A percentile compares a stretch with the other conserved stretches of the same genome.
Evolutionary conservation across 2,329 filamentous ascomycete genomes (phyloP).

Genomic region (Juglanconis juglandina): DNA sequence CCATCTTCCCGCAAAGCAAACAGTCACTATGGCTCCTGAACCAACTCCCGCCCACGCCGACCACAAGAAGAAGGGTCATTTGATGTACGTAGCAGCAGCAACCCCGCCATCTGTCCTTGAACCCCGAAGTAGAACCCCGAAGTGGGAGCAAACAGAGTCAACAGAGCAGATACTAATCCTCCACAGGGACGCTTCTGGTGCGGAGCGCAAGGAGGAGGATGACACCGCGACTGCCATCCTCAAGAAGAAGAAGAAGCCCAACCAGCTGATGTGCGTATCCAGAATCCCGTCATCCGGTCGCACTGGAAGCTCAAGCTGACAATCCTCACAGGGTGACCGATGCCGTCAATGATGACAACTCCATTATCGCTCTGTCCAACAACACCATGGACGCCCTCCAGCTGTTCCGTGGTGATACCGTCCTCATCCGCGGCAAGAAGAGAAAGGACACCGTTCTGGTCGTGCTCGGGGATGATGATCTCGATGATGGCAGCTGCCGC

Average conservation of each 20-base stretch:
- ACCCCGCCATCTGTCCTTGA: background rate
- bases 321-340: slow-evolving; percentile 75
- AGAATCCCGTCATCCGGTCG: background rate
- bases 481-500: slow-evolving; percentile 93
- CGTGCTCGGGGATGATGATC: slow-evolving; percentile 93
- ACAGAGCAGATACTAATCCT: background rate
- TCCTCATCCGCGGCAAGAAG: slow-evolving; percentile 99
- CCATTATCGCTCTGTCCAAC: slow-evolving; percentile 95
- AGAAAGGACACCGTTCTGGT: slow-evolving; percentile 98
- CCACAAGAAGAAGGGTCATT: slow-evolving; percentile 78
- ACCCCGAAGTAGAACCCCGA: background rate
- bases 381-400: slow-evolving; percentile 98
- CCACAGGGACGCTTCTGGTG: slow-evolving; percentile 79
- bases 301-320: slow-evolving; percentile 20
- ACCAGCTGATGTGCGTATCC: slow-evolving; percentile 79
- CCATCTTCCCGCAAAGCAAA: slow-evolving; percentile 15
- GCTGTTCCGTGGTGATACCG: slow-evolving; percentile 97
- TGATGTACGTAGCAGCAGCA: slow-evolving; percentile 59
- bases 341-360: slow-evolving; percentile 99
- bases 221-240: slow-evolving; percentile 94
- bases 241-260: slow-evolving; percentile 99
- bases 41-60: slow-evolving; percentile 51
- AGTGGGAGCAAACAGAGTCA: background rate
- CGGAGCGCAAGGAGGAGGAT: slow-evolving; percentile 83
- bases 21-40: slow-evolving; percentile 66